Evolutionary conservation across 176 grass and related monocot genomes (phyloP).

Genomic region (Lolium perenne): DNA sequence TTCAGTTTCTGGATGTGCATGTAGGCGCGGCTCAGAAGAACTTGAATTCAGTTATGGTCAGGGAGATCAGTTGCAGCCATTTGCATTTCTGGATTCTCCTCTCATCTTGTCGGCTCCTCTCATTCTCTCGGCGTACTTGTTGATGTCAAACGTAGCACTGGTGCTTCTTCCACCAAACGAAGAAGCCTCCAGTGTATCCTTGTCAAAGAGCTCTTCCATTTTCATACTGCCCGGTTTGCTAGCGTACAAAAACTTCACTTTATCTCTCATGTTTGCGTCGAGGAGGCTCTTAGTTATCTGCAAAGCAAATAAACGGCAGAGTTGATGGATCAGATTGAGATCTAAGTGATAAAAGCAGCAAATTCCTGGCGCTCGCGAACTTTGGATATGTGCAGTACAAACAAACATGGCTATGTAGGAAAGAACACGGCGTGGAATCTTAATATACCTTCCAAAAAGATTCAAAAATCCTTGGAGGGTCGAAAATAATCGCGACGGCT

Average conservation of each 20-base stretch:
- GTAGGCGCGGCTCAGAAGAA: no score
- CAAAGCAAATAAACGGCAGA: not conserved
- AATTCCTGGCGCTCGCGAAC: no score
- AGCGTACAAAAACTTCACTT: conserved; percentile 51
- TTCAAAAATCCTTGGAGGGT: conserved; percentile 57
- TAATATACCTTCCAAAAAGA: conserved; percentile 58
- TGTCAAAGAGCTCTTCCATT: conserved; percentile 48
- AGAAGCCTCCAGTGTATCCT: conserved; percentile 47
- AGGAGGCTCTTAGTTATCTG: not conserved
- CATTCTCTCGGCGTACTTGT: conserved; percentile 57
- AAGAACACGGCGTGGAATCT: not conserved
- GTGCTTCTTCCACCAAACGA: conserved; percentile 50
- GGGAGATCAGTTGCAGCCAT: not conserved
- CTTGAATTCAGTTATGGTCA: no score
- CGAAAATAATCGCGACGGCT: conserved; percentile 38
- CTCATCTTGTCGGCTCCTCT: conserved; percentile 38
- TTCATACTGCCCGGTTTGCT: conserved; percentile 47
- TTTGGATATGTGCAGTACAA: no score
- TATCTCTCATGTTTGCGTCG: conserved; percentile 30
- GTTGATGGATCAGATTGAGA: not conserved
- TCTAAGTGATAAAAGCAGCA: no score
- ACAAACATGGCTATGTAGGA: not conserved
- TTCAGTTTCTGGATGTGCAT: no score
- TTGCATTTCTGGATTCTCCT: not conserved
- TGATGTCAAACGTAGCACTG: conserved; percentile 34